Evolutionary conservation across 1,284 basidiomycete genomes (phyloP).

Genomic region (Tremellales sp.): DNA sequence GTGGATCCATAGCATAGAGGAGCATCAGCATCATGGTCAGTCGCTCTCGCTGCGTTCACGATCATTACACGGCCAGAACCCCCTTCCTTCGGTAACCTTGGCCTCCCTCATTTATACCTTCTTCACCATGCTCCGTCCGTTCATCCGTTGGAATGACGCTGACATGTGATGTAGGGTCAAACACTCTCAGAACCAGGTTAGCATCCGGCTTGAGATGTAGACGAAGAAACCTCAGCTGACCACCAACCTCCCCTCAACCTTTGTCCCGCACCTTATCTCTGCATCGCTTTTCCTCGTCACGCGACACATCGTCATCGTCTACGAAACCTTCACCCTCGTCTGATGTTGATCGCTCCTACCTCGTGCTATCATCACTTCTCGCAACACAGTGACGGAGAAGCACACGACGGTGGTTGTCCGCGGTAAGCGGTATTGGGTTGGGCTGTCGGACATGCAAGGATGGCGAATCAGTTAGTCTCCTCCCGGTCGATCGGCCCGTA

Average conservation of each 20-base stretch:
- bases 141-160: too few species aligned
- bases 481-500: constrained; percentile 2
- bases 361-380: constrained; percentile 2
- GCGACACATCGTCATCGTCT: constrained; percentile 6
- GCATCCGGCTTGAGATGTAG: constrained; percentile 8
- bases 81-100: too few species aligned
- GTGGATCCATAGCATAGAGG: too few species aligned
- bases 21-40: too few species aligned
- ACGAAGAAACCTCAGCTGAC: constrained; percentile 2
- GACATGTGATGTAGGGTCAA: constrained; percentile 37
- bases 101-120: too few species aligned
- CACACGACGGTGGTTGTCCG: constrained; percentile 73
- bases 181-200: constrained; percentile 48
- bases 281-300: constrained; percentile 5
- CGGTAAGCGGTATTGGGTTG: constrained; percentile 68
- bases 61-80: too few species aligned
- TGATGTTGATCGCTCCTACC: background rate
- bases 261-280: background rate
- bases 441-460: constrained; percentile 96
- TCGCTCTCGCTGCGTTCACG: too few species aligned
- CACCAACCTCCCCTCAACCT: constrained; percentile 3
- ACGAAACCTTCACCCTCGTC: background rate
- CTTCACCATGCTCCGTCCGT: too few species aligned
- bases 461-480: constrained; percentile 87
- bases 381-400: constrained; percentile 65